A percentile compares a stretch with the other conserved stretches of the same genome.
Evolutionary conservation across 192 early-diverging fungal genomes (phyloP).

Genomic region (Thamnidium elegans): DNA sequence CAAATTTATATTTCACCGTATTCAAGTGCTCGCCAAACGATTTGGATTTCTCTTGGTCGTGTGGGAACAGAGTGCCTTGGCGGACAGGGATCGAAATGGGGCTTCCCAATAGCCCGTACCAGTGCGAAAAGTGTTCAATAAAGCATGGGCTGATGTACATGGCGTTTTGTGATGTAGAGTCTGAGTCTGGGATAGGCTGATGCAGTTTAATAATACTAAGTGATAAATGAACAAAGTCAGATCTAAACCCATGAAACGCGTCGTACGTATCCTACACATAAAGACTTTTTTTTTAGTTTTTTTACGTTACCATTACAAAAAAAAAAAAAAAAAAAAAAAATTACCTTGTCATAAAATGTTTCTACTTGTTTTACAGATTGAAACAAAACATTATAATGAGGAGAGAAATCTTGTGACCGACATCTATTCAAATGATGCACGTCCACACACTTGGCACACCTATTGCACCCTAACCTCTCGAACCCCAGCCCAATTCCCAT

Average conservation of each 20-base stretch:
- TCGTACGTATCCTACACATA: slow-evolving; percentile 34
- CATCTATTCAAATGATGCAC: slow-evolving; percentile 16
- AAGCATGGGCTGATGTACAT: slow-evolving; percentile 35
- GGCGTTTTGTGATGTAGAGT: slow-evolving; percentile 14
- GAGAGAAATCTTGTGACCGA: slow-evolving; percentile 20
- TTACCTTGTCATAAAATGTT: slow-evolving; percentile 8
- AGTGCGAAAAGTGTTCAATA: slow-evolving; percentile 26
- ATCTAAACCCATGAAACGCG: slow-evolving; percentile 39
- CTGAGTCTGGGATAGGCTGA: neutral
- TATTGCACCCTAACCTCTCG: slow-evolving; percentile 20
- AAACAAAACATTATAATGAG: slow-evolving; percentile 35
- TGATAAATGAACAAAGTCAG: slow-evolving; percentile 35
- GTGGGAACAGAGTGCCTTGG: slow-evolving; percentile 26
- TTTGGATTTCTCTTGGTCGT: slow-evolving; percentile 4
- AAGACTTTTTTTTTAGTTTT: no score
- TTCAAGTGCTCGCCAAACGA: slow-evolving; percentile 27
- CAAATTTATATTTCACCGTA: slow-evolving; percentile 36
- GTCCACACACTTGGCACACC: neutral
- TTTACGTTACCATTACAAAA: neutral
- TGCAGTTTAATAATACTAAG: slow-evolving; percentile 30
- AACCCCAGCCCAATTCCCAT: slow-evolving; percentile 39
- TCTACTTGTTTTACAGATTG: slow-evolving; percentile 25
- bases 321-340: neutral
- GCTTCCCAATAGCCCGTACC: slow-evolving; percentile 30
- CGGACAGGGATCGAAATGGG: slow-evolving; percentile 34